A percentile compares a stretch with the other conserved stretches of the same genome.
Evolutionary conservation across 352 stramenopile species (phyloP).

Genomic region (Salisapilia sapeloensis): DNA sequence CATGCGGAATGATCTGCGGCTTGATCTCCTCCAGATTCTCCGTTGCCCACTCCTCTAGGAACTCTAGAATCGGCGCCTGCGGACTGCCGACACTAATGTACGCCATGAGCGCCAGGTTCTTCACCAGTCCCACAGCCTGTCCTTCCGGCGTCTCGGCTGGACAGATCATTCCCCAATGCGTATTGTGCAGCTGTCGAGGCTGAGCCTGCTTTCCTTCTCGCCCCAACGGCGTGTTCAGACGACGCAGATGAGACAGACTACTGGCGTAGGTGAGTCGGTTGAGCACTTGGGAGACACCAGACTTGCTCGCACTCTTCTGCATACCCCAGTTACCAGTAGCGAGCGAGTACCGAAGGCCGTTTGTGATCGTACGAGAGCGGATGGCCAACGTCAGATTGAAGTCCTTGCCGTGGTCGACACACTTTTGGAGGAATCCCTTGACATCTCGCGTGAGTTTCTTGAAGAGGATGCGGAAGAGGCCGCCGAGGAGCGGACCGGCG

Average conservation of each 20-base stretch:
- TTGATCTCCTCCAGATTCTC: slow-evolving; percentile 97
- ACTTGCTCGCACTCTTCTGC: slow-evolving; percentile 88
- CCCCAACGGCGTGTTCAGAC: slow-evolving; percentile 97
- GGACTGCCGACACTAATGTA: slow-evolving; percentile 93
- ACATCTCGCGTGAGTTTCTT: slow-evolving; percentile 99
- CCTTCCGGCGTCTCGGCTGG: slow-evolving; percentile 91
- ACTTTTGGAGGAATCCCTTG: slow-evolving; percentile 85
- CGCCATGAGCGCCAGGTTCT: slow-evolving; percentile 98
- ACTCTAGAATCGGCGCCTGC: slow-evolving; percentile 94
- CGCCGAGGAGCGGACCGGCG: slow-evolving; percentile 92
- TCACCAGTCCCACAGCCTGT: slow-evolving; percentile 90
- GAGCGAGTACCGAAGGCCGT: slow-evolving; percentile 97
- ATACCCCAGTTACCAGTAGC: slow-evolving; percentile 99
- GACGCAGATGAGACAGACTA: slow-evolving; percentile 95
- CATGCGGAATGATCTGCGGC: slow-evolving; percentile 93
- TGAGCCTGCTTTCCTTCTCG: slow-evolving; percentile 98
- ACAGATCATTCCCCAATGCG: slow-evolving; percentile 99
- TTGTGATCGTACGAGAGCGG: slow-evolving; percentile 95
- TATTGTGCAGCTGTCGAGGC: slow-evolving; percentile 98
- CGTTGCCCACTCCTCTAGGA: slow-evolving; percentile 97
- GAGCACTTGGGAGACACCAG: slow-evolving; percentile 98
- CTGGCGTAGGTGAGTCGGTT: slow-evolving; percentile 99
- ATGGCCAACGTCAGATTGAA: slow-evolving; percentile 97
- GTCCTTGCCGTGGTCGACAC: slow-evolving; percentile 83
- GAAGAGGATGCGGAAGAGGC: slow-evolving; percentile 97